Base-by-base conservation (phyloP, 179 eudicot genomes). In the Silene noctiflora region DNA sequence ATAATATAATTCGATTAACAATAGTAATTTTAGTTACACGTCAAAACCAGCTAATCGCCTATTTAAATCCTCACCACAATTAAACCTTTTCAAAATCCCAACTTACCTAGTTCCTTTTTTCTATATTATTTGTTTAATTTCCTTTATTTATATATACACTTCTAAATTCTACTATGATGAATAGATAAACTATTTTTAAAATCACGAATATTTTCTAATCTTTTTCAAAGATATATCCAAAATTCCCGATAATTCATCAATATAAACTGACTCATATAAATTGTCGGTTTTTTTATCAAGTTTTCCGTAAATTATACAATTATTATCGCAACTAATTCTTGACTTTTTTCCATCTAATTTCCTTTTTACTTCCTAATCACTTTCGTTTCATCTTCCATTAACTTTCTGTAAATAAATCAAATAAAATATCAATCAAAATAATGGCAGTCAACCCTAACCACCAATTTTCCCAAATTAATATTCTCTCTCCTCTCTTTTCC, bases 361-460 rank as follows among this genome's bases (percentile, higher is more conserved):
- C 42, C 42, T 35, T 35, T 35, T 35, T 5, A 35, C 42, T 35
- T 35, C 42, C 42, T 35, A 35, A 35, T 35, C 42, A 35, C 46
- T 8, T 7, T 39, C 46, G 11, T 8, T 8, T 2, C 46, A 8
- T 39, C 46, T 7, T 39, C 46, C 46, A 39, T 39, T 39, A 8
- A 39, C 4, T 33, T 33, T 33, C 46, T 7, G 46, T 39, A 39
- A 39, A 7, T 39, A 39, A 39, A 39, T 39, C 17, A 71, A 53
- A 64, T 2, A 17, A 60, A 73, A 42, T 73, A 66, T 13, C 27
- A 24, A 24, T 10, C 44, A 71, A 58, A 71, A 80, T 69, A 19
- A 76, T 80, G 79, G 79, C 83, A 33, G 53, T 62, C 71, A 80
- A 71, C 67, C 27, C 20, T 29, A 78, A 46, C 79, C 83, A 80